Evolutionary conservation across 805 yeast genomes (phyloP).

Genomic region (Kazachstania bromeliacearum): DNA sequence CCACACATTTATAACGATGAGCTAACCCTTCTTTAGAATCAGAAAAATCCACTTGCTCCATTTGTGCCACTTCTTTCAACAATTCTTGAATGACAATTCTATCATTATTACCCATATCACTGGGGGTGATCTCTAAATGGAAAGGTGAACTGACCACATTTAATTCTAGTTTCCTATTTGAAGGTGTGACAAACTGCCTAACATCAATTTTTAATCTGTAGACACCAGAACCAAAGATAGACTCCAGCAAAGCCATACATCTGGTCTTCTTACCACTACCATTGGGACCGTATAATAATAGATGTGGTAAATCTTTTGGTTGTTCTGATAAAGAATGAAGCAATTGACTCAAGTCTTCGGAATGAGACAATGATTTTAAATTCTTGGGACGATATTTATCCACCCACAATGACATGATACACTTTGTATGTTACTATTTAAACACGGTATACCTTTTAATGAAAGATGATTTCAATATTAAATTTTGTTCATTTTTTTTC

Average conservation of each 20-base stretch:
- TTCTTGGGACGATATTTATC: conserved; percentile 81
- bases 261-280: conserved; percentile 98
- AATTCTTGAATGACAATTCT: conserved; percentile 90
- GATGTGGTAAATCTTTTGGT: conserved; percentile 74
- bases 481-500: too few relatives aligned
- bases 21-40: conserved; percentile 34
- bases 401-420: conserved; percentile 85
- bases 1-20: conserved; percentile 64
- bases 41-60: conserved; percentile 84
- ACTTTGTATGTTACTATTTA: not conserved
- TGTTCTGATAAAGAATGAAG: conserved; percentile 39
- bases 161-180: conserved; percentile 75
- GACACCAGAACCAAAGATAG: conserved; percentile 74
- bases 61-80: conserved; percentile 87
- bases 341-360: conserved; percentile 51
- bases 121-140: conserved; percentile 92
- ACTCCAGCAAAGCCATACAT: conserved; percentile 65
- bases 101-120: conserved; percentile 94
- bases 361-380: conserved; percentile 57
- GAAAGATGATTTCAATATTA: too few relatives aligned
- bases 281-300: conserved; percentile 86
- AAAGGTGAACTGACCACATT: conserved; percentile 86
- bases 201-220: conserved; percentile 85
- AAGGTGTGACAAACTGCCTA: conserved; percentile 65
- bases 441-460: too few relatives aligned